phyloP scores from a whole-genome alignment of 345 rosid genomes.

The Melastoma malabathricum region DNA sequence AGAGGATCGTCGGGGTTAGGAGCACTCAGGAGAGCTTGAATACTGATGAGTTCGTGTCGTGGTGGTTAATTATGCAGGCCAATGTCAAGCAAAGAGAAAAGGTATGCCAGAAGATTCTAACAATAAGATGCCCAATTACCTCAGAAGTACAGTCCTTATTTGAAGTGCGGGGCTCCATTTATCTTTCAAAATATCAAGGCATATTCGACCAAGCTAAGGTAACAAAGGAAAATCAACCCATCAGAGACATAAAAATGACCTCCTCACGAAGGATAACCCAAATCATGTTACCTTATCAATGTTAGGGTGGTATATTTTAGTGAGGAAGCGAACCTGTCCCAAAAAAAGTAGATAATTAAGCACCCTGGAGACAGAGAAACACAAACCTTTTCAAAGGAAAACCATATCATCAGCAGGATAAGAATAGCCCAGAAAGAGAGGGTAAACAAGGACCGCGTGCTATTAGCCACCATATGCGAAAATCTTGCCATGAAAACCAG shows the following conservation, averaged over 20 bases:
- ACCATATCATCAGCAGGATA: no score
- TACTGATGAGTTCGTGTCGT: constrained; percentile 20
- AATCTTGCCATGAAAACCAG: no score
- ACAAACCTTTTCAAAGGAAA: neutral
- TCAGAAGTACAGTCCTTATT: constrained; percentile 91
- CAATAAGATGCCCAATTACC: constrained; percentile 28
- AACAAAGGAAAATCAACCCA: constrained; percentile 5
- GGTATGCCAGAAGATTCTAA: neutral
- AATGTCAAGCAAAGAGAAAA: no score
- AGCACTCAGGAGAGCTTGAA: constrained; percentile 96
- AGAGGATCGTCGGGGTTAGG: constrained; percentile 99
- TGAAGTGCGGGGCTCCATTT: constrained; percentile 99
- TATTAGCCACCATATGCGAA: no score
- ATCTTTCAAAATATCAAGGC: constrained; percentile 97
- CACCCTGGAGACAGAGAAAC: neutral
- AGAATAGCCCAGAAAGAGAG: no score
- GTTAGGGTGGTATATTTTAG: constrained; percentile 96
- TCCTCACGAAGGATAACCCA: neutral
- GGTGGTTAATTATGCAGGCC: no score
- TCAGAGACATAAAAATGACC: neutral
- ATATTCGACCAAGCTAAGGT: constrained; percentile 85
- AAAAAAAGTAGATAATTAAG: constrained; percentile 7
- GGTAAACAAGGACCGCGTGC: no score
- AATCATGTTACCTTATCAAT: constrained; percentile 67
- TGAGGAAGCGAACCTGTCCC: constrained; percentile 88